Conservation (phyloP, 78 protist species). For the Monosiga brevicollis region DNA sequence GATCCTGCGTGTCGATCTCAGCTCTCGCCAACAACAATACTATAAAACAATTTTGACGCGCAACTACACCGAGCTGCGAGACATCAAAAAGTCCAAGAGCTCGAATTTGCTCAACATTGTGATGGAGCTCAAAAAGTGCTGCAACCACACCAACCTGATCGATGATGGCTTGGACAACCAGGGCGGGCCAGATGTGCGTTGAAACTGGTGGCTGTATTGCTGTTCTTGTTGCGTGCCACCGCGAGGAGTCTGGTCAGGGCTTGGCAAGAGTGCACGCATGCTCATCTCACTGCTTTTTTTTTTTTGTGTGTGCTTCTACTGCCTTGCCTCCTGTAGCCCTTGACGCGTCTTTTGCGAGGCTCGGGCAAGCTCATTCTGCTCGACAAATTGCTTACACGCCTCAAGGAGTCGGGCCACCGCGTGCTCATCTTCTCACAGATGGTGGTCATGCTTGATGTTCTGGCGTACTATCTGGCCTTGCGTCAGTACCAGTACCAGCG, state of each 20-base stretch:
- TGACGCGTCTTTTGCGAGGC: neutral
- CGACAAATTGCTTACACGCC: slow-evolving; percentile 67
- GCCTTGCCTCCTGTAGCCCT: neutral
- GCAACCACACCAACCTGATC: slow-evolving; percentile 88
- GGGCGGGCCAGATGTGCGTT: too few species aligned
- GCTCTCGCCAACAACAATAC: slow-evolving; percentile 59
- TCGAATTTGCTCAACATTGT: slow-evolving; percentile 63
- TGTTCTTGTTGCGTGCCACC: too few species aligned
- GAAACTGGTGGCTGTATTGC: too few species aligned
- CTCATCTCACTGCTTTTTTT: too few species aligned
- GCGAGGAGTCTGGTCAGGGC: too few species aligned
- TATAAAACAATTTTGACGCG: slow-evolving; percentile 53
- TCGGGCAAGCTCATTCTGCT: slow-evolving; percentile 74
- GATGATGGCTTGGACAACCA: too few species aligned
- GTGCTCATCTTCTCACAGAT: slow-evolving; percentile 90
- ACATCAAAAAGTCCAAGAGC: slow-evolving; percentile 36
- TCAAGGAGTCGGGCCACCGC: slow-evolving; percentile 72
- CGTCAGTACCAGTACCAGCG: slow-evolving; percentile 71
- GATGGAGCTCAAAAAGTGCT: slow-evolving; percentile 86
- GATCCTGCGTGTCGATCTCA: slow-evolving; percentile 75
- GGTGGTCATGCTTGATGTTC: slow-evolving; percentile 79
- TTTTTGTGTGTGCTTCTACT: too few species aligned
- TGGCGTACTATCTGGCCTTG: slow-evolving; percentile 59
- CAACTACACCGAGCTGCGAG: slow-evolving; percentile 19
- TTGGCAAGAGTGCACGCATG: too few species aligned